phyloP scores from a whole-genome alignment of 148 eudicot species.

The Silene uniflora region DNA sequence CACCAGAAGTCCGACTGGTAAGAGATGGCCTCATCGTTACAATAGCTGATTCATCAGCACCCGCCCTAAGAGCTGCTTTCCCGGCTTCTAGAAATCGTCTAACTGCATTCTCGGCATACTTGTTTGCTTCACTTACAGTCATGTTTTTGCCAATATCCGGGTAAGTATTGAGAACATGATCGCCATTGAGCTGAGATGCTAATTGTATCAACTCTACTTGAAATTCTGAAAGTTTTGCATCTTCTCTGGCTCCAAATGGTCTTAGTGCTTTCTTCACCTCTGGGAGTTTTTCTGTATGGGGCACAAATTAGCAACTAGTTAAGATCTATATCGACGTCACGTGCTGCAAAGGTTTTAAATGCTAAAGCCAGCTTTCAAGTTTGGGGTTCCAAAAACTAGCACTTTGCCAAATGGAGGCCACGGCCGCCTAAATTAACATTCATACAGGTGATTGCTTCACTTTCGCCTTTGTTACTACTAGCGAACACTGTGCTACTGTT shows the following conservation, averaged over 20 bases:
- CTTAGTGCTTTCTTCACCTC: conserved; percentile 62
- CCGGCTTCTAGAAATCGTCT: conserved; percentile 82
- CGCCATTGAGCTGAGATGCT: conserved; percentile 86
- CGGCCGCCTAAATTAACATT: no score
- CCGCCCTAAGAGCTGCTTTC: conserved; percentile 76
- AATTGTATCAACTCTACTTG: conserved; percentile 78
- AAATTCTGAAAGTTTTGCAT: conserved; percentile 65
- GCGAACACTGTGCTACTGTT: neutral
- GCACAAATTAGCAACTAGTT: neutral
- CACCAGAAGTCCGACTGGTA: conserved; percentile 55
- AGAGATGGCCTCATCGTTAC: conserved; percentile 93
- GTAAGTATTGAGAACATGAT: conserved; percentile 63
- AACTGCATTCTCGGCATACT: conserved; percentile 69
- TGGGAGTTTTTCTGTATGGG: conserved; percentile 55
- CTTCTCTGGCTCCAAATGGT: conserved; percentile 72
- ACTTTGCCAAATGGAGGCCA: neutral
- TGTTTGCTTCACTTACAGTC: conserved; percentile 64
- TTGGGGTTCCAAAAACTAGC: no score
- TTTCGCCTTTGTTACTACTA: neutral
- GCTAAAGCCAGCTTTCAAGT: no score
- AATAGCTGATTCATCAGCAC: conserved; percentile 87
- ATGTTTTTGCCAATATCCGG: conserved; percentile 73
- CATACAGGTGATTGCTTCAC: no score
- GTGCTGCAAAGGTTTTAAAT: neutral
- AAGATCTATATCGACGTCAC: neutral